Evolutionary conservation across 208 protist species (phyloP).

Genomic region (Acanthamoeba lenticulata): DNA sequence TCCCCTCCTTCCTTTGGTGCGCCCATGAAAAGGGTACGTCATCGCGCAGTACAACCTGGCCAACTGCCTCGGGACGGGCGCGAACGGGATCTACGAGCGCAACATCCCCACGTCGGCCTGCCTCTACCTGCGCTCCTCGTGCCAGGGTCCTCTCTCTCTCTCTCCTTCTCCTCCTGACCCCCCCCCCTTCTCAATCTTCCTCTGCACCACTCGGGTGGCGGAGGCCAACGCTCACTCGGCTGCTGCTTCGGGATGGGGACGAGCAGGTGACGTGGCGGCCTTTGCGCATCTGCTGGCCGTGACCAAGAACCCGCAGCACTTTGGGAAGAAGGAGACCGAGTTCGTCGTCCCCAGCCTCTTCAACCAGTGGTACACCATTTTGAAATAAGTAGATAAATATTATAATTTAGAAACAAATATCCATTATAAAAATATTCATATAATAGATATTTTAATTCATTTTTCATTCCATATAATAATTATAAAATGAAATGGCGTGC

Average conservation of each 20-base stretch:
- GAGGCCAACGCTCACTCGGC: too few relatives aligned
- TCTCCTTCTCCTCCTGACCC: neutral
- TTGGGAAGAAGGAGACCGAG: neutral
- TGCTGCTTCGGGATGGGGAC: too few relatives aligned
- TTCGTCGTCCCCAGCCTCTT: neutral
- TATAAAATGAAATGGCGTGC: neutral
- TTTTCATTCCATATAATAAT: too few relatives aligned
- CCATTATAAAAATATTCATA: too few relatives aligned
- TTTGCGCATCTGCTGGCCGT: neutral
- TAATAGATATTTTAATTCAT: too few relatives aligned
- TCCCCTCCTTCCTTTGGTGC: neutral
- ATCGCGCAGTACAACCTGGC: slow-evolving; percentile 36
- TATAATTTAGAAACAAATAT: too few relatives aligned
- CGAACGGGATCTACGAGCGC: neutral
- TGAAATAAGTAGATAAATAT: too few relatives aligned
- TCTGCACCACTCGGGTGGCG: too few relatives aligned
- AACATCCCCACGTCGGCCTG: neutral
- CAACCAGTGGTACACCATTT: neutral
- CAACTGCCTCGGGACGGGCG: neutral
- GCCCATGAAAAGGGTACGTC: slow-evolving; percentile 13
- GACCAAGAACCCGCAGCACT: neutral
- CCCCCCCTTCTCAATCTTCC: too few relatives aligned
- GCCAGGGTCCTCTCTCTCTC: neutral
- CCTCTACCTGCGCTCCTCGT: neutral
- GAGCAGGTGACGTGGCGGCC: neutral